Evolutionary conservation across 306 rosid species (phyloP), one percentile per base, ranked within the genome.

Genomic region (Elaeagnus macrophylla): DNA sequence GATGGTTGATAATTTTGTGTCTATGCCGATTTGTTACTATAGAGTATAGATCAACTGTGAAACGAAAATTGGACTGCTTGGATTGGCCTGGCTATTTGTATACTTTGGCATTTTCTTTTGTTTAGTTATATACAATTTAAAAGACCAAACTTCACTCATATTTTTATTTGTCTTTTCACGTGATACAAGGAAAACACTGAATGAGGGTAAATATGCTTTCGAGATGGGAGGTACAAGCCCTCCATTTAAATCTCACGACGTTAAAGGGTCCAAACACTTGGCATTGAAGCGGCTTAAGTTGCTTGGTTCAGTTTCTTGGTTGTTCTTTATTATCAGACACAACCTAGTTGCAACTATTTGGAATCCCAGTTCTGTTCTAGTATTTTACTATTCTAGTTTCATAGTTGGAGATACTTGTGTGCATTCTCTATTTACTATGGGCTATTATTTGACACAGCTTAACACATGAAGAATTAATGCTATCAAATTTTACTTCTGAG

Each of bases 181-280:
- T 25, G 32, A 25, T 25, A 25, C 4, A 45, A 13, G 40, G 42
- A 32, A 15, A 39, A 16, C 14, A 15, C 65, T 45, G 68, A 35
- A 64, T 56, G 45, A 56, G 61, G 54, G 61, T 58, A 56, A 66
- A 54, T 57, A 14, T 45, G 44, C 15, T 9, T 25, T 10, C 20
- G 32, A 25, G 3, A 25, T 25, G 3, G 32, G 32, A 25, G 32
- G 32, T 25, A 25, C 32, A 25, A 25, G 32, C 4, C 32, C 32
- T 25, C 32, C 32, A 25, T 25, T 25, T 25, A 25, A 25, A 25
- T 25, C 32, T 25, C 32, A 25, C 32, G 2, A 25, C 32, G 4
- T 25, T 25, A 25, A 25, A 25, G 32, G 32, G 32, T 25, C 32
- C 0, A 5, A 2, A 25, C 4, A 25, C 32, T 25, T 25, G 32